Conservation (phyloP, 129 eudicot genomes). For the Dittrichia graveolens region DNA sequence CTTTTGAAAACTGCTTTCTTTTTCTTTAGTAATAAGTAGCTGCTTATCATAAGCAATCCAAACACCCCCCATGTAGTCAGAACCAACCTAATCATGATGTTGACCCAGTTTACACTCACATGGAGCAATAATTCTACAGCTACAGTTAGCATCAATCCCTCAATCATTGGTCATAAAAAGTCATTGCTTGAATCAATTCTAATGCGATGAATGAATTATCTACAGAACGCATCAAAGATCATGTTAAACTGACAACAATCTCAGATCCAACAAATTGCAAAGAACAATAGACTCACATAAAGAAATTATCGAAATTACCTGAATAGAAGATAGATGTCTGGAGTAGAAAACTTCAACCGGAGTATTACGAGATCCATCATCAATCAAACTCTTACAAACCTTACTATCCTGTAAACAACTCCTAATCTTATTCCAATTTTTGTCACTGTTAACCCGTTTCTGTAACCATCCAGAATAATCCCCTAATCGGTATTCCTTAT, state of each 20-base stretch:
- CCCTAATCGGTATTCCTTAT: constrained; percentile 81
- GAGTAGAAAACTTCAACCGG: constrained; percentile 34
- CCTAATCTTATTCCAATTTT: constrained; percentile 67
- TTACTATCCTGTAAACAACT: constrained; percentile 79
- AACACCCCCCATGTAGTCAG: background rate
- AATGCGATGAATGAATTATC: background rate
- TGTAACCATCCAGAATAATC: constrained; percentile 85
- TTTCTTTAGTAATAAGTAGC: background rate
- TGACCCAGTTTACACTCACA: constrained; percentile 2
- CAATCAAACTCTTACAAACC: constrained; percentile 70
- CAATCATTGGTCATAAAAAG: background rate
- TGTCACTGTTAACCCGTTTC: constrained; percentile 56
- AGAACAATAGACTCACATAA: background rate
- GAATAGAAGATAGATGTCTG: constrained; percentile 58
- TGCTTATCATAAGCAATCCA: background rate
- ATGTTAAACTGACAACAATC: background rate
- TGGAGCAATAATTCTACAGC: constrained; percentile 13
- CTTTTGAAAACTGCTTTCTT: too few relatives aligned
- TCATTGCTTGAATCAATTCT: background rate
- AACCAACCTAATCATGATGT: constrained; percentile 20
- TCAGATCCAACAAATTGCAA: constrained; percentile 22
- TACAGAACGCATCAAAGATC: background rate
- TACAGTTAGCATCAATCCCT: constrained; percentile 6
- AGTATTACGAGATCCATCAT: constrained; percentile 29
- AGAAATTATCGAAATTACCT: constrained; percentile 45